Base-by-base conservation (phyloP, 208 protist species). In the Acanthamoeba lenticulata region DNA sequence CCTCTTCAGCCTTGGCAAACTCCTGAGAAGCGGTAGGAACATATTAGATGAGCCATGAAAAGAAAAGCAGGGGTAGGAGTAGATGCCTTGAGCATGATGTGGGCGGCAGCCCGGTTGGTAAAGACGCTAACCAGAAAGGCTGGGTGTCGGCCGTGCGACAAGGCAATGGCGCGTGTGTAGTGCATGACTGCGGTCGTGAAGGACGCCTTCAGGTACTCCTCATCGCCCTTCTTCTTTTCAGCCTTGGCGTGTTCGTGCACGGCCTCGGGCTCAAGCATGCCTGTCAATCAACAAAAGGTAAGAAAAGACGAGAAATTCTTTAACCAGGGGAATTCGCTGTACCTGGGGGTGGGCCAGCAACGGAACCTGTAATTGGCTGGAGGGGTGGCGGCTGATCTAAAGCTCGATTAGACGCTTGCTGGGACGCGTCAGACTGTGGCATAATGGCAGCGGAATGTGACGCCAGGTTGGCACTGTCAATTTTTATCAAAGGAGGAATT, bases 181-280 rank as follows among this genome's bases (percentile, higher is more conserved):
- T 91, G 85, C 85, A 91, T 72, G 2, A 91, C 85, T 2, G 85
- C 85, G n/a, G 85, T 74, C 24, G 85, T 29, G 32, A 91, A 91
- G 36, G 47, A 24, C 0, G 55, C 85, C 38, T 91, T 91, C 24
- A 49, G 36, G 40, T 74, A 91, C 36, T 91, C 85, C 44, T 74
- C 85, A 72, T 91, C 85, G 1, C 85, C 85, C 40, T 72, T 91
- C 55, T 74, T 65, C 34, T 91, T 91, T 38, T 91, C 85, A 6
- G 34, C 38, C n/a, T 91, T 91, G 85, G 85, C 85, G 21, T 91
- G 85, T 36, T 91, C 85, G 55, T 91, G 85, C 15, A 91, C 85
- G 15, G 85, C 85, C 36, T 86, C 45, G 27, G 40, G 40, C 34
- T 86, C 45, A 27, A 86, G 24, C 44, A 86, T 86, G 44, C 7